Base-by-base conservation (phyloP, 805 yeast species). In the Zygosaccharomyces gambellarensis region DNA sequence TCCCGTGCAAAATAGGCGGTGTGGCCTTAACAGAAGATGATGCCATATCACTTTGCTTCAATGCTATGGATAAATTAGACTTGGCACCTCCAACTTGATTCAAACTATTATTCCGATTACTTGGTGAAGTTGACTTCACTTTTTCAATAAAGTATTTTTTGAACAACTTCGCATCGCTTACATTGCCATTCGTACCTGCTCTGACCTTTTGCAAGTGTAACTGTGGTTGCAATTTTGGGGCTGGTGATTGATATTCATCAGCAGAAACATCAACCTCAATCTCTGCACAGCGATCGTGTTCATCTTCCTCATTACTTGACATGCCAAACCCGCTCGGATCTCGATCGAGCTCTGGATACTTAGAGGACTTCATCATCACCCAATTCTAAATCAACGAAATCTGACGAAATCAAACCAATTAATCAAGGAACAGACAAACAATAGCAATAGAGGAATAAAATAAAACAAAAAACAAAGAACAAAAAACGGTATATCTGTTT, bases 31-130 rank as follows among this genome's bases (percentile, higher is more conserved):
- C 36, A 8, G 39, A 27, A 29, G 38, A 34, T 14, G 38, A 34
- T 17, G 36, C 43, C 27, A 27, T 36, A 22, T 29, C 45, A 6
- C 31, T 32, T 21, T 47, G 48, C 36, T 60, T 59, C 21, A 62
- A 39, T 17, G 66, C 66, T 38, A 62, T 45, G 14, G 66, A 62
- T 23, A 62, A 49, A 34, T 60, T 62, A n/a, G 66, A 62, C 36
- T 49, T 27, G 46, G 47, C 10, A 36, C 45, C 12, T 42, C 28
- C 32, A 42, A 49, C n/a, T 39, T 21, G 14, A 39, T 34, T 30
- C 30, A 29, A 4, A 28, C 28, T 19, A 14, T 17, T 11, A 27
- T 12, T 23, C 12, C 19, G 4, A 8, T 29, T n/a, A 31, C 29
- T 21, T 17, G 31, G 39, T 21, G 40, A 45, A 12, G 23, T 40